These are phyloP conservation scores for Leccinum broughii DNA, from an alignment of 768 basidiomycete species.

Conservation along the genomic window DNA sequence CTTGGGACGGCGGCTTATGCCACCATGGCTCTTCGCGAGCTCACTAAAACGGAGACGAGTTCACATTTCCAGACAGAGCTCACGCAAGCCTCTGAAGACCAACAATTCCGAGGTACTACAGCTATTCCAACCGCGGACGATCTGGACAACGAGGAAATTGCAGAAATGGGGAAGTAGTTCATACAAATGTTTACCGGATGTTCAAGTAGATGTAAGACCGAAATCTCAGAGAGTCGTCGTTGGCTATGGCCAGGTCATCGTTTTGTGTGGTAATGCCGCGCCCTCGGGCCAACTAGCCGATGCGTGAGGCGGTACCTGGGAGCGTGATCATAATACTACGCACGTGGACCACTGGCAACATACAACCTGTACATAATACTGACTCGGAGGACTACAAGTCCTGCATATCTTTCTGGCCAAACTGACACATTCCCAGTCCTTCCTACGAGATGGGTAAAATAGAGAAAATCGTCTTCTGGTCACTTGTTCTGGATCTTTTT, in stretches of 20 bases:
- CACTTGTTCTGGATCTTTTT: constrained; percentile 85
- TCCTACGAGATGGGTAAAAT: constrained; percentile 59
- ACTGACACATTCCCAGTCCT: neutral
- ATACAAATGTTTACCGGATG: neutral
- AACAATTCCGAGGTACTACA: constrained; percentile 71
- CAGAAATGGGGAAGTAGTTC: constrained; percentile 9
- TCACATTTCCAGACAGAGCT: constrained; percentile 85
- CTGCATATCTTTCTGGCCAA: neutral
- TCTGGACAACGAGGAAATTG: constrained; percentile 19
- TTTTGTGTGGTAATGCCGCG: neutral
- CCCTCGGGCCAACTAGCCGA: neutral
- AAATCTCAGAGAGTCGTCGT: neutral
- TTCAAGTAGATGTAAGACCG: too few relatives aligned
- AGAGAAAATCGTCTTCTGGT: constrained; percentile 84
- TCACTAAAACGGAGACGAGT: constrained; percentile 95
- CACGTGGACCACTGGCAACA: neutral
- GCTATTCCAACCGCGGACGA: constrained; percentile 27
- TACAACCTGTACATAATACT: neutral
- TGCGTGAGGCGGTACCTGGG: neutral
- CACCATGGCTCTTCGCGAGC: constrained; percentile 95
- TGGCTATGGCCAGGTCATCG: too few relatives aligned
- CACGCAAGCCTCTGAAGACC: constrained; percentile 78
- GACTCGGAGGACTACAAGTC: neutral
- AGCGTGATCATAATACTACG: neutral
- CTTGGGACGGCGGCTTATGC: constrained; percentile 94